Conservation (phyloP, 805 yeast genomes). For the Hanseniaspora guilliermondii region DNA sequence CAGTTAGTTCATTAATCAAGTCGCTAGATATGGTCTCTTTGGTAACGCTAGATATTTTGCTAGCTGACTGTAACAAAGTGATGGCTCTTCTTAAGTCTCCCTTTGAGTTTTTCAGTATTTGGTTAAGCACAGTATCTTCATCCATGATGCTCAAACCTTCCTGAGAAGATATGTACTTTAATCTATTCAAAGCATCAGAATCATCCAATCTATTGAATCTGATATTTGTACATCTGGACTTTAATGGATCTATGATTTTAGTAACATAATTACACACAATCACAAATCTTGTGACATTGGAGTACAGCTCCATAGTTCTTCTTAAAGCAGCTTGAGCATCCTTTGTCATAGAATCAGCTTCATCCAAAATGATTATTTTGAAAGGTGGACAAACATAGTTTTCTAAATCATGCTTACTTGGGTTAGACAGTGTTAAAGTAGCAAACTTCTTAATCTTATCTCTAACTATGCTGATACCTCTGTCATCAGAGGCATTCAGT, state of each 20-base stretch:
- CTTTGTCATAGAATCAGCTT: slow-evolving; percentile 94
- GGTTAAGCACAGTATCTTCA: slow-evolving; percentile 37
- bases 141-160: slow-evolving; percentile 27
- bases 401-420: slow-evolving; percentile 51
- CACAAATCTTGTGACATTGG: slow-evolving; percentile 84
- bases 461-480: slow-evolving; percentile 80
- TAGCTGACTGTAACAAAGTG: slow-evolving; percentile 75
- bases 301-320: slow-evolving; percentile 85
- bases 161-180: slow-evolving; percentile 47
- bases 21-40: slow-evolving; percentile 32
- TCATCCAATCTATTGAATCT: slow-evolving; percentile 71
- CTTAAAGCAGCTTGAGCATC: slow-evolving; percentile 94
- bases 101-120: slow-evolving; percentile 56
- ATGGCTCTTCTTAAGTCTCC: slow-evolving; percentile 94
- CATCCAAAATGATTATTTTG: slow-evolving; percentile 82
- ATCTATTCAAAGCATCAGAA: slow-evolving; percentile 54
- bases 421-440: slow-evolving; percentile 68
- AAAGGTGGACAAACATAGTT: slow-evolving; percentile 94
- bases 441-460: slow-evolving; percentile 82
- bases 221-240: slow-evolving; percentile 92
- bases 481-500: slow-evolving; percentile 79
- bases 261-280: slow-evolving; percentile 93
- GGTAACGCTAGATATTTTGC: slow-evolving; percentile 36
- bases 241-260: slow-evolving; percentile 89
- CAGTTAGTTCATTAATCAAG: slow-evolving; percentile 60